Base-by-base conservation (phyloP, 2,329 filamentous ascomycete species). In the Fusarium aywerte region DNA sequence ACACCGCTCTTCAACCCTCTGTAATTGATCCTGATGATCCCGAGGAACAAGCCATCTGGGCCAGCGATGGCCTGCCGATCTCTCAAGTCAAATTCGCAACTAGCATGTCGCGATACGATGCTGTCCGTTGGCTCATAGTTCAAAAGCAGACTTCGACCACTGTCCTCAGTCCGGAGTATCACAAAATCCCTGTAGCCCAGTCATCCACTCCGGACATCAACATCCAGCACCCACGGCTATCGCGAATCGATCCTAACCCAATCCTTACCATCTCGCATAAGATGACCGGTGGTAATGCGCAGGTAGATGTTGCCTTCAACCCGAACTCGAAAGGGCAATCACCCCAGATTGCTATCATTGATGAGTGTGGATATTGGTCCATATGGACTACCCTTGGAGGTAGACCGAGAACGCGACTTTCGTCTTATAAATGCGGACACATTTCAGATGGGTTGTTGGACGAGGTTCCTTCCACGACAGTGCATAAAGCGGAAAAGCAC, bases 241-340 rank as follows among this genome's bases (percentile, higher is more conserved):
- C 88, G 1, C 80, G 80, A 50, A 81, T 93, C 16, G 80, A 84
- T 36, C 78, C 84, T 4, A 87, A 87, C 42, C 84, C 83, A 0
- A 72, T 91, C 4, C 74, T 87, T 8, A 82, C 79, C 11, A 75
- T 93, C n/a, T 75, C 79, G 1, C 79, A 80, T 15, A 74, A 80
- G 4, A 77, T 84, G 29, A 89, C 86, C 0, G 87, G 85, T 3
- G 85, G 84, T 2, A 79, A 77, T 29, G 73, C 81, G 1, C 89
- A 92, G 69, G 83, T 83, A 0, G 89, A 93, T 76, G 80, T 91
- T 4, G 77, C 85, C 0, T 91, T 93, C 74, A 90, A 89, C 65
- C 86, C 89, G 1, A 76, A 77, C 5, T 73, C 72, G 7, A 67
- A 61, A 18, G 73, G 78, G 58, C 66, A 85, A 79, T 75, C 86